These are phyloP conservation scores for Sporothrix brunneoviolacea DNA, from an alignment of 2,329 filamentous ascomycete species.

Conservation along the genomic window DNA sequence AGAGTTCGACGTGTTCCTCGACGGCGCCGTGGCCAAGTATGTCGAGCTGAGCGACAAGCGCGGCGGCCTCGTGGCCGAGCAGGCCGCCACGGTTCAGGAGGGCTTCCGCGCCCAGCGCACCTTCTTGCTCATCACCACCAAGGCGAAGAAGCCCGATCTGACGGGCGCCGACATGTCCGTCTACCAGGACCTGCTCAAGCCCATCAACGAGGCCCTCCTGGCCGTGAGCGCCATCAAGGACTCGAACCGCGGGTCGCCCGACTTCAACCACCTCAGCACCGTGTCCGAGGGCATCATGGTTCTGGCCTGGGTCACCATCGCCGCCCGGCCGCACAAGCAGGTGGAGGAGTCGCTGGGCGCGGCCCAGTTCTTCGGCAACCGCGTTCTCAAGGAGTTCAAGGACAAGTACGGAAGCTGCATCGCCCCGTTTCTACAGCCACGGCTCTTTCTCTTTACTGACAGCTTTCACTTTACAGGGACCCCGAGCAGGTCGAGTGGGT, in stretches of 20 bases:
- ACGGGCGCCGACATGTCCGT: constrained; percentile 50
- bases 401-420: constrained; percentile 54
- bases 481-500: constrained; percentile 80
- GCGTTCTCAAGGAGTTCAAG: constrained; percentile 85
- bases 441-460: neutral
- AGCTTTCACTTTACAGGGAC: constrained; percentile 49
- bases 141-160: constrained; percentile 84
- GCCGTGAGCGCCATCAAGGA: constrained; percentile 77
- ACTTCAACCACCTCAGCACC: constrained; percentile 77
- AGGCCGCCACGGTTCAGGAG: constrained; percentile 52
- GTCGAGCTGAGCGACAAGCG: constrained; percentile 70
- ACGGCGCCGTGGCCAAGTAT: constrained; percentile 68
- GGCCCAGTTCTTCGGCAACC: constrained; percentile 91
- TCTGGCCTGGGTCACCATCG: constrained; percentile 83
- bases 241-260: constrained; percentile 64
- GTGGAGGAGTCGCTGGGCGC: constrained; percentile 76
- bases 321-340: constrained; percentile 75
- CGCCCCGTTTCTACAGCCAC: too few relatives aligned
- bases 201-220: constrained; percentile 76
- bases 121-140: constrained; percentile 81
- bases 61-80: constrained; percentile 70
- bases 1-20: constrained; percentile 78
- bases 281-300: constrained; percentile 87
- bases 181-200: constrained; percentile 74
- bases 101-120: constrained; percentile 80